phyloP scores from a whole-genome alignment of 2,329 filamentous ascomycete species.

The Penicillium sp. region DNA sequence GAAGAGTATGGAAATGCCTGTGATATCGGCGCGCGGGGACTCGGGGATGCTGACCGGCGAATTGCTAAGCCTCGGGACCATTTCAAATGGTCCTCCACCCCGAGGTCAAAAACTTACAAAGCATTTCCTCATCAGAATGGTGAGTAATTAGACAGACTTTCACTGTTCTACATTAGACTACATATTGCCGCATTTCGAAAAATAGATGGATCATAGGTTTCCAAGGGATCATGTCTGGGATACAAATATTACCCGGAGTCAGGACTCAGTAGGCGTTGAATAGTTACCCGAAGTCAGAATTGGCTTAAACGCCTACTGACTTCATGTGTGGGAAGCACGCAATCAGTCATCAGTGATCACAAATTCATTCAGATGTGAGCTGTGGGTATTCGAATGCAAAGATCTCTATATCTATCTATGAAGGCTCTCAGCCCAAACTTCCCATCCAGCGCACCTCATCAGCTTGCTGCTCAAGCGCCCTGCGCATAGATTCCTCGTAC shows the following conservation, averaged over 20 bases:
- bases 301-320: no score
- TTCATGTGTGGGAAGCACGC: no score
- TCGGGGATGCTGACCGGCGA: conserved; percentile 14
- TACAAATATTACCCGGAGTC: no score
- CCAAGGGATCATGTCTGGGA: no score
- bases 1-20: conserved; percentile 25
- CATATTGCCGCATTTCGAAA: no score
- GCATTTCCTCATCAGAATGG: no score
- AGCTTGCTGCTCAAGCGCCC: conserved; percentile 70
- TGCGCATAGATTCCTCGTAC: conserved; percentile 69
- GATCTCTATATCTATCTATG: neutral
- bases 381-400: neutral
- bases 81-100: neutral
- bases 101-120: neutral
- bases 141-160: no score
- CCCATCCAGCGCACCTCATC: conserved; percentile 73
- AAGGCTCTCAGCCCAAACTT: conserved; percentile 35
- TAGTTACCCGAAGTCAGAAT: no score
- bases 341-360: neutral
- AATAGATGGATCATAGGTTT: no score
- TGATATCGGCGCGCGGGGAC: conserved; percentile 22
- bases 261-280: no score
- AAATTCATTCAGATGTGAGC: neutral
- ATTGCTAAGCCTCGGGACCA: conserved; percentile 12
- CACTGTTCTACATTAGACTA: no score